Percentiles rank a stretch among this genome's conserved stretches.
These are phyloP conservation scores for Coprinellus micaceus DNA, from an alignment of 768 basidiomycete species.

Conservation along the genomic window DNA sequence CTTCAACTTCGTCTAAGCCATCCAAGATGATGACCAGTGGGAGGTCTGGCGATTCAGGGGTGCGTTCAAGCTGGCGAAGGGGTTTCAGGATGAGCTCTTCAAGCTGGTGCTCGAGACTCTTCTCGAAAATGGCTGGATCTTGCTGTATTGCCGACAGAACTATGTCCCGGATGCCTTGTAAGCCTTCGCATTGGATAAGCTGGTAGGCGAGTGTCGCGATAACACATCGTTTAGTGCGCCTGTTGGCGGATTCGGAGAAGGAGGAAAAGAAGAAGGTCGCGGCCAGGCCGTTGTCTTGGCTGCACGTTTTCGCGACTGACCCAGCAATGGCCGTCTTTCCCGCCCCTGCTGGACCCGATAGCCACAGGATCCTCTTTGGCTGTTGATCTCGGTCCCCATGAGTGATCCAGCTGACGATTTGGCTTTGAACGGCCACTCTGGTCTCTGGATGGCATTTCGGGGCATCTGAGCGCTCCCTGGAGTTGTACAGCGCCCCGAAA, in stretches of 20 bases:
- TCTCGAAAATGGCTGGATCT: not conserved
- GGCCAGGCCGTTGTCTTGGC: not conserved
- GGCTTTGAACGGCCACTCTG: constrained; percentile 2
- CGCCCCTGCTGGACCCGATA: constrained; percentile 8
- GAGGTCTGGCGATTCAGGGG: not conserved
- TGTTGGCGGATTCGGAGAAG: not conserved
- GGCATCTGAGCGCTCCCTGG: constrained; percentile 5
- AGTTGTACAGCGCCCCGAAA: constrained; percentile 9
- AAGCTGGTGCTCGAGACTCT: not conserved
- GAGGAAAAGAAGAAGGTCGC: constrained; percentile 13
- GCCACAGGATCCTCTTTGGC: not conserved
- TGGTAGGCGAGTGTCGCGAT: not conserved
- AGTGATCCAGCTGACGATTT: constrained; percentile 4
- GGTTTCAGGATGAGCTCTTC: not conserved
- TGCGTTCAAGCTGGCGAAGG: not conserved
- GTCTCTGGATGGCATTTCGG: constrained; percentile 5
- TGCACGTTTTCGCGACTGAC: constrained; percentile 4
- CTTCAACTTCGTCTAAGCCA: constrained; percentile 12
- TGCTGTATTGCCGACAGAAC: not conserved
- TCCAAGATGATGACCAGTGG: constrained; percentile 8
- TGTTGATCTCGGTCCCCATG: not conserved
- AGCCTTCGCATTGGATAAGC: not conserved
- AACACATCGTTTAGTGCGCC: not conserved
- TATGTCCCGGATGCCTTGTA: not conserved
- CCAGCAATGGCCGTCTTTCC: constrained; percentile 11